phyloP scores from a whole-genome alignment of 169 alveolate genomes.

The Babesia ovis region DNA sequence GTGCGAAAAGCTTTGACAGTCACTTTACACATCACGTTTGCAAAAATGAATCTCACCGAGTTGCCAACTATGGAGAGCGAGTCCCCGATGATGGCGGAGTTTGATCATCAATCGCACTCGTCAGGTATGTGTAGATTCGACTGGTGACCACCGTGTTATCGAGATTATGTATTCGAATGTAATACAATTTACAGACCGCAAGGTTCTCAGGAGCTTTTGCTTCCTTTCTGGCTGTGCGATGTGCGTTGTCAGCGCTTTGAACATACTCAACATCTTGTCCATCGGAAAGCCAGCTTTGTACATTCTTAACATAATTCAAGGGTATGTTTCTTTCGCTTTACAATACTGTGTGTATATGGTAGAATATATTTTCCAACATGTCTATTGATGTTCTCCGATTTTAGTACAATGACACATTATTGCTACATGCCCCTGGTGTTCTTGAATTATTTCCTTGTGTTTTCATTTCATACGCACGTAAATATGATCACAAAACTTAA shows the following conservation, averaged over 20 bases:
- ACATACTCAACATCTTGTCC: slow-evolving; percentile 53
- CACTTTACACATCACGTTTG: background rate
- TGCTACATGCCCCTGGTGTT: too few relatives aligned
- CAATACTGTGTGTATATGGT: too few relatives aligned
- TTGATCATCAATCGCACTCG: slow-evolving; percentile 14
- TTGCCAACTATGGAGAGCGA: slow-evolving; percentile 60
- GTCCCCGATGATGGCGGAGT: slow-evolving; percentile 58
- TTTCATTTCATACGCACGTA: too few relatives aligned
- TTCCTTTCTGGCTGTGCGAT: slow-evolving; percentile 60
- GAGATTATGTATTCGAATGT: background rate
- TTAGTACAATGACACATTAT: too few relatives aligned
- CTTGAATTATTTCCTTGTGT: too few relatives aligned
- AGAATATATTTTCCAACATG: too few relatives aligned
- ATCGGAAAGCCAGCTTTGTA: slow-evolving; percentile 47
- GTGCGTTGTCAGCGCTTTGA: slow-evolving; percentile 62
- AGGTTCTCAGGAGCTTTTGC: slow-evolving; percentile 46
- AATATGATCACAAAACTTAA: too few relatives aligned
- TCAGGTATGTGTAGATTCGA: slow-evolving; percentile 21
- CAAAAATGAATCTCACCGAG: slow-evolving; percentile 29
- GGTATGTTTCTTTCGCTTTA: too few relatives aligned
- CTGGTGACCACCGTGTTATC: slow-evolving; percentile 1
- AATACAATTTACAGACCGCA: slow-evolving; percentile 31
- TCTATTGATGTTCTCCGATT: too few relatives aligned
- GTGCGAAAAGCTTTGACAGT: background rate
- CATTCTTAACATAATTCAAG: slow-evolving; percentile 60